Percentiles rank a stretch among this genome's conserved stretches.
Evolutionary conservation across 208 protist species (phyloP).

Genomic region (Leishmania amazonensis): DNA sequence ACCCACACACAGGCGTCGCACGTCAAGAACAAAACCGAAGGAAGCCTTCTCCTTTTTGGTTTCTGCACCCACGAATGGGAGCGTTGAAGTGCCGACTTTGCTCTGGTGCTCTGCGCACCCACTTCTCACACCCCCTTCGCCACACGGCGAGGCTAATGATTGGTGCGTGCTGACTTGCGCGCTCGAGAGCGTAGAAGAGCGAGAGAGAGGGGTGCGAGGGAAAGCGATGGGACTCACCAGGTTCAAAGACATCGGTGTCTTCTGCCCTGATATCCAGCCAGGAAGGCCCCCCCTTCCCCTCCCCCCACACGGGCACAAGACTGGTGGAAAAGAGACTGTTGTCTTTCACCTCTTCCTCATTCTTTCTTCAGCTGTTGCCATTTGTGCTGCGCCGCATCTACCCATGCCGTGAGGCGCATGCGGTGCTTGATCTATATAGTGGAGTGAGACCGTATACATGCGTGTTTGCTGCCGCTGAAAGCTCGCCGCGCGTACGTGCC

Average conservation of each 20-base stretch:
- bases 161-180: not conserved
- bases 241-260: not conserved
- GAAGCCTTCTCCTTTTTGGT: not conserved
- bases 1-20: not conserved
- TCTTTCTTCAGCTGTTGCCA: not conserved
- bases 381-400: not conserved
- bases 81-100: not conserved
- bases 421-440: not conserved
- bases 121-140: not conserved
- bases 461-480: not conserved
- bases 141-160: not conserved
- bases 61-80: not conserved
- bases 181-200: not conserved
- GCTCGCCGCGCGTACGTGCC: too few species aligned
- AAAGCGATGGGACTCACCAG: not conserved
- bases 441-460: not conserved
- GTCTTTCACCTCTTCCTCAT: not conserved
- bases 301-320: not conserved
- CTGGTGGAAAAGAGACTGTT: not conserved
- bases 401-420: not conserved
- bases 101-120: not conserved
- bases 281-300: not conserved
- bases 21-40: not conserved
- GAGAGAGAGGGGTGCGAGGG: not conserved
- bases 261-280: not conserved